Base-by-base conservation (phyloP, 257 asterid species). In the Mitragyna speciosa region DNA sequence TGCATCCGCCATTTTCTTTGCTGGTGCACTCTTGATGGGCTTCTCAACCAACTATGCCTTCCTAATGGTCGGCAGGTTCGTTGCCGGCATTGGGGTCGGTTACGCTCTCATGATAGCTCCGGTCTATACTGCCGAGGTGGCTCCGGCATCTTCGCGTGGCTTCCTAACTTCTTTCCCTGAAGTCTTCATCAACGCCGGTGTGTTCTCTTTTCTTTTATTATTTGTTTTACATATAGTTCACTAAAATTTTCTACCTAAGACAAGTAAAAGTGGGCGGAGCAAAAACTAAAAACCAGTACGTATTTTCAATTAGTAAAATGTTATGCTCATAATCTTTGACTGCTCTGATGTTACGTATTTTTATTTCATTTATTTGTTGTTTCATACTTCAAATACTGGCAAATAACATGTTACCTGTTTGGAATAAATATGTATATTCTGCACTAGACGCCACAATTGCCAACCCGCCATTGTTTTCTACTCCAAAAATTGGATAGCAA, bases 91-190 rank as follows among this genome's bases (percentile, higher is more conserved):
- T 19, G 98, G 96, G 12, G 97, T 95, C 47, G 98, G 98, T 24
- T 95, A 90, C 45, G 98, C 97, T 6, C 94, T 93, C 76, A 95
- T 93, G 98, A 90, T 95, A 5, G 98, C 98, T 41, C 98, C 98
- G 33, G 98, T 95, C 33, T 95, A 95, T 88, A 90, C 99, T 45
- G 92, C 99, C 20, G 98, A 95, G 92, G 90, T 95, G 33, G 75
- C 99, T 41, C 99, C 98, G 89, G 96, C 97, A 22, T 86, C 98
- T 19, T 85, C 93, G 45, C 93, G 98, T 8, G 99, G 98, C 20
- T 93, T 93, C 84, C 96, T 95, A 70, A 77, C 94, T 65, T 95
- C 99, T 65, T 95, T 95, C 80, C 98, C 99, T 14, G 98, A 93
- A 84, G 98, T 95, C 59, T 93, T 95, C 90, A 91, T 95, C 83